Evolutionary conservation across 768 basidiomycete genomes (phyloP).

Genomic region (Kwoniella pini): DNA sequence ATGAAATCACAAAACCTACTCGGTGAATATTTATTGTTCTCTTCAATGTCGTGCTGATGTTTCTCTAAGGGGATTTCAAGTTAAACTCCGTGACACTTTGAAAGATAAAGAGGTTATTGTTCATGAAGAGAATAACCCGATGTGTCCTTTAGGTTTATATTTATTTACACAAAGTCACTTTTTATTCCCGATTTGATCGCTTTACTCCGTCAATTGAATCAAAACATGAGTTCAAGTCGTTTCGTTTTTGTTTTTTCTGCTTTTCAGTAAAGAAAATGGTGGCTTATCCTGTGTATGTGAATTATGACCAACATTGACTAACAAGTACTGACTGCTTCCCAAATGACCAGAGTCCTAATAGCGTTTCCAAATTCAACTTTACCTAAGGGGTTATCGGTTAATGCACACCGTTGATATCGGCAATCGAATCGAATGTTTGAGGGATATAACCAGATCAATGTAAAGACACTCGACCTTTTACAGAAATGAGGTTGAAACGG

Average conservation of each 20-base stretch:
- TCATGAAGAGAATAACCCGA: background rate
- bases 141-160: background rate
- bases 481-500: background rate
- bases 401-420: background rate
- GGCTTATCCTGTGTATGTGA: background rate
- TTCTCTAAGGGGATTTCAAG: too few species aligned
- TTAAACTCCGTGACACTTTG: too few species aligned
- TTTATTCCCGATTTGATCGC: constrained; percentile 8
- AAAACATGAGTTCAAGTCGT: constrained; percentile 5
- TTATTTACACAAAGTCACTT: background rate
- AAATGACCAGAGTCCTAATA: too few species aligned
- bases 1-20: too few species aligned
- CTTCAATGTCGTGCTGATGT: too few species aligned
- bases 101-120: too few species aligned
- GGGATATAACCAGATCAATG: background rate
- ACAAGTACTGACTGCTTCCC: background rate
- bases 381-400: too few species aligned
- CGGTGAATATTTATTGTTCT: too few species aligned
- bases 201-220: background rate
- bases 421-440: background rate
- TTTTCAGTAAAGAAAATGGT: background rate
- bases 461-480: background rate
- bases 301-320: background rate
- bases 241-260: background rate
- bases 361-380: too few species aligned